Percentiles rank a stretch among this genome's conserved stretches.
These are phyloP conservation scores for Daldinia bambusicola DNA, from an alignment of 495 filamentous ascomycete species.

Conservation along the genomic window DNA sequence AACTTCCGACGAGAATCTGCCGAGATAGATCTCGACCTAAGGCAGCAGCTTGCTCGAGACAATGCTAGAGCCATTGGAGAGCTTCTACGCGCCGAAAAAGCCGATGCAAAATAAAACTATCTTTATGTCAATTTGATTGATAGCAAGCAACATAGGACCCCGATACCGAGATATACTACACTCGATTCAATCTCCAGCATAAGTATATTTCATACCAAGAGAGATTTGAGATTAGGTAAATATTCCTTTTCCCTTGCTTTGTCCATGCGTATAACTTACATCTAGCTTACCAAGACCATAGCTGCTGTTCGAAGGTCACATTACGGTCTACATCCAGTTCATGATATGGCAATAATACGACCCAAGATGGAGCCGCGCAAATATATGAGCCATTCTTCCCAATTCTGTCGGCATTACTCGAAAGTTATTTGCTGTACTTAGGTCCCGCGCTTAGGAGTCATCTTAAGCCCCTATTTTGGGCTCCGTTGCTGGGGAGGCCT, in stretches of 20 bases:
- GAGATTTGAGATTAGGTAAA: background rate
- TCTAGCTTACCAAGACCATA: background rate
- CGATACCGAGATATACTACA: background rate
- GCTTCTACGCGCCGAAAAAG: conserved; percentile 50
- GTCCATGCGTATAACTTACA: background rate
- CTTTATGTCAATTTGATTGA: background rate
- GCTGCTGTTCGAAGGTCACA: background rate
- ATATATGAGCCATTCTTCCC: background rate
- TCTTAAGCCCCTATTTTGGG: background rate
- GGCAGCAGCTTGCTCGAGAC: conserved; percentile 40
- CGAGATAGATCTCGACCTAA: conserved; percentile 8
- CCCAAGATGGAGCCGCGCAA: background rate
- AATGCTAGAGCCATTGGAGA: conserved; percentile 51
- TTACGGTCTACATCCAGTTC: background rate
- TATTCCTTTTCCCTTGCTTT: background rate
- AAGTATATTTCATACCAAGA: background rate
- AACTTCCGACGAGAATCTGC: conserved; percentile 23
- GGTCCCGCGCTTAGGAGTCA: background rate
- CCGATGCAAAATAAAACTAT: background rate
- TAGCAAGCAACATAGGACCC: background rate
- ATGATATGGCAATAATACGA: background rate
- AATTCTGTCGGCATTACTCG: background rate
- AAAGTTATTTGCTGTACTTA: background rate
- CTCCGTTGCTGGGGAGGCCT: background rate
- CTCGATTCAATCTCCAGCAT: background rate